These are phyloP conservation scores for Linum usitatissimum DNA, from an alignment of 345 rosid genomes.

Conservation along the genomic window DNA sequence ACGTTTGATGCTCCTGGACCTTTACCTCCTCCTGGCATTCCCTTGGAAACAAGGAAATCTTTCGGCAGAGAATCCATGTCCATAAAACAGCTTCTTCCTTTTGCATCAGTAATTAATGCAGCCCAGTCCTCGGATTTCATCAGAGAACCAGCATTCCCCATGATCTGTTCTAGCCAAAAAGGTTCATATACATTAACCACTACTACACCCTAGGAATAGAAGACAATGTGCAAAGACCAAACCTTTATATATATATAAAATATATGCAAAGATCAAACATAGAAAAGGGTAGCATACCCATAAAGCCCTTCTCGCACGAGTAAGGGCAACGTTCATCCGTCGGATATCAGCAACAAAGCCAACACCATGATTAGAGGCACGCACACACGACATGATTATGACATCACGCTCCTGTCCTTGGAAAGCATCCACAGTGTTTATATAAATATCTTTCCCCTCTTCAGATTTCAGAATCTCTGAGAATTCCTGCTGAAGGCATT, in stretches of 20 bases:
- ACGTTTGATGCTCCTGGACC: constrained; percentile 22
- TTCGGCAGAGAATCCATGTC: constrained; percentile 82
- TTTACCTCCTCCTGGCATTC: constrained; percentile 38
- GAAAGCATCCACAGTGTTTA: constrained; percentile 97
- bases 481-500: constrained; percentile 86
- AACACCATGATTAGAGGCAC: constrained; percentile 92
- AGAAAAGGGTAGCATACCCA: constrained; percentile 52
- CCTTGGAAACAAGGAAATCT: constrained; percentile 51
- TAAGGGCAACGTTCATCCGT: constrained; percentile 97
- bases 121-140: constrained; percentile 90
- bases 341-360: constrained; percentile 97
- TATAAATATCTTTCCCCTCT: constrained; percentile 88
- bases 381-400: constrained; percentile 97
- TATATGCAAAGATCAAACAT: not conserved
- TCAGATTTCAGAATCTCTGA: constrained; percentile 66
- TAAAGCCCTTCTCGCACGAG: constrained; percentile 91
- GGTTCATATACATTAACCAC: constrained; percentile 2
- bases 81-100: constrained; percentile 78
- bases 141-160: constrained; percentile 91
- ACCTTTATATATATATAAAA: too few species aligned
- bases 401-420: constrained; percentile 99
- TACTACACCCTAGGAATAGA: not conserved
- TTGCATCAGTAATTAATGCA: constrained; percentile 75
- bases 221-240: too few species aligned
- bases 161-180: constrained; percentile 45